These are phyloP conservation scores for Penicillium flavigenum DNA, from an alignment of 495 filamentous ascomycete genomes.

Conservation along the genomic window DNA sequence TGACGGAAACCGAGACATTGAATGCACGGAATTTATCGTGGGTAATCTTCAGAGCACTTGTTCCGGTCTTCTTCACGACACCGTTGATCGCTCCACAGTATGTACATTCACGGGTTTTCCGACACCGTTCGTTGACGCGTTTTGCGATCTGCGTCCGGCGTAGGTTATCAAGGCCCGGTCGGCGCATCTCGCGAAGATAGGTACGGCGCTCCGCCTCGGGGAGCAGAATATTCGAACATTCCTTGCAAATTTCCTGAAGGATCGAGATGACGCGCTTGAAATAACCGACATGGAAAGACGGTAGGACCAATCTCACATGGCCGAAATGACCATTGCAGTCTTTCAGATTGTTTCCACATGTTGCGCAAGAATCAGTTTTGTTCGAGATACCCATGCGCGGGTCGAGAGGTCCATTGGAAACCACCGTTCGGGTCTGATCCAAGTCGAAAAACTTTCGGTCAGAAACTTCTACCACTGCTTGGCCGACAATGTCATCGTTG, in stretches of 20 bases:
- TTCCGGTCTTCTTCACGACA: constrained; percentile 78
- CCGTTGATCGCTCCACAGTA: constrained; percentile 80
- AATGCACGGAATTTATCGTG: constrained; percentile 88
- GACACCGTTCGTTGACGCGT: constrained; percentile 81
- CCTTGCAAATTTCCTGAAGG: constrained; percentile 91
- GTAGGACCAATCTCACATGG: constrained; percentile 82
- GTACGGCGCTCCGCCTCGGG: constrained; percentile 69
- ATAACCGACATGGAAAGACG: constrained; percentile 93
- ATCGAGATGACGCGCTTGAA: constrained; percentile 86
- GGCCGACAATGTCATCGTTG: constrained; percentile 88
- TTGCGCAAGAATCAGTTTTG: constrained; percentile 70
- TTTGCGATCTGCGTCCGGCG: constrained; percentile 76
- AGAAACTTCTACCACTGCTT: constrained; percentile 88
- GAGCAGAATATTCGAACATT: constrained; percentile 66
- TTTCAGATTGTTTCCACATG: constrained; percentile 73
- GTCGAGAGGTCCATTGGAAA: constrained; percentile 82
- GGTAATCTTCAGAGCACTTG: constrained; percentile 79
- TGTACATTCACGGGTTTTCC: constrained; percentile 75
- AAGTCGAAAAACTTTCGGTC: constrained; percentile 89
- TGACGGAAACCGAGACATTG: constrained; percentile 79
- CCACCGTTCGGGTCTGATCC: constrained; percentile 65
- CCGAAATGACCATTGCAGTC: constrained; percentile 95
- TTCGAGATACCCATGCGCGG: constrained; percentile 83
- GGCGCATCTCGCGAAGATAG: constrained; percentile 74
- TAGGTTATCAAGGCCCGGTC: constrained; percentile 82